Conservation (phyloP, 2,329 filamentous ascomycete genomes). For the Colletotrichum sojae region DNA sequence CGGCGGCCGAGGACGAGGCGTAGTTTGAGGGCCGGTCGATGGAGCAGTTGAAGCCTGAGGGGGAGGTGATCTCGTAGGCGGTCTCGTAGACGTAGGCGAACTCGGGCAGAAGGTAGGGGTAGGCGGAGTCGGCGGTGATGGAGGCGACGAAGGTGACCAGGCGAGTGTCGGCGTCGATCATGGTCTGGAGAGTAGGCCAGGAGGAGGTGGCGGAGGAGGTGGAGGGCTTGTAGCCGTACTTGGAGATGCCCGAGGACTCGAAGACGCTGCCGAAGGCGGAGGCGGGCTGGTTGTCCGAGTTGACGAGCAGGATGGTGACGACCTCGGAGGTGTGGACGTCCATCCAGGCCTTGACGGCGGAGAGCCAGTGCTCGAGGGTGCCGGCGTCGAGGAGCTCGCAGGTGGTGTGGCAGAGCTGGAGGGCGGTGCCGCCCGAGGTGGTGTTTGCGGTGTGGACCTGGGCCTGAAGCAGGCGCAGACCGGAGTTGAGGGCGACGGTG, state of each 20-base stretch:
- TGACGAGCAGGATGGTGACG: constrained; percentile 81
- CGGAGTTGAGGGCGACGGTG: constrained; percentile 77
- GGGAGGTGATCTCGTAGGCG: constrained; percentile 72
- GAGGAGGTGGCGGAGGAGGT: constrained; percentile 56
- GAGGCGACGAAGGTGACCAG: constrained; percentile 79
- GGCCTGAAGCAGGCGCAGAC: constrained; percentile 78
- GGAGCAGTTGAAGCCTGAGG: constrained; percentile 79
- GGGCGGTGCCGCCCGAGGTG: constrained; percentile 50
- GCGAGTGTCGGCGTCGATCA: constrained; percentile 76
- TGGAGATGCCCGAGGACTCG: constrained; percentile 70
- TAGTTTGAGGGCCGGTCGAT: constrained; percentile 74
- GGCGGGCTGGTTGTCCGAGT: constrained; percentile 72
- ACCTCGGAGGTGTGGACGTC: constrained; percentile 80
- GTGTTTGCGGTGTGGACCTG: constrained; percentile 77
- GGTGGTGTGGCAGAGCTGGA: constrained; percentile 79
- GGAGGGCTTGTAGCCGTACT: constrained; percentile 72
- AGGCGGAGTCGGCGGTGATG: constrained; percentile 55
- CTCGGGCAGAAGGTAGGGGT: constrained; percentile 74
- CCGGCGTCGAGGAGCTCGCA: constrained; percentile 80
- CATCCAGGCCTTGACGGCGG: constrained; percentile 77
- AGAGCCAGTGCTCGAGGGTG: constrained; percentile 74
- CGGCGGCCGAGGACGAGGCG: constrained; percentile 63
- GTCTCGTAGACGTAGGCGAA: constrained; percentile 82
- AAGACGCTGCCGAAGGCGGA: constrained; percentile 69
- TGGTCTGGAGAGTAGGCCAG: constrained; percentile 80